Evolutionary conservation across 2,329 filamentous ascomycete species (phyloP).

Genomic region (Phaeosphaeria sp.): DNA sequence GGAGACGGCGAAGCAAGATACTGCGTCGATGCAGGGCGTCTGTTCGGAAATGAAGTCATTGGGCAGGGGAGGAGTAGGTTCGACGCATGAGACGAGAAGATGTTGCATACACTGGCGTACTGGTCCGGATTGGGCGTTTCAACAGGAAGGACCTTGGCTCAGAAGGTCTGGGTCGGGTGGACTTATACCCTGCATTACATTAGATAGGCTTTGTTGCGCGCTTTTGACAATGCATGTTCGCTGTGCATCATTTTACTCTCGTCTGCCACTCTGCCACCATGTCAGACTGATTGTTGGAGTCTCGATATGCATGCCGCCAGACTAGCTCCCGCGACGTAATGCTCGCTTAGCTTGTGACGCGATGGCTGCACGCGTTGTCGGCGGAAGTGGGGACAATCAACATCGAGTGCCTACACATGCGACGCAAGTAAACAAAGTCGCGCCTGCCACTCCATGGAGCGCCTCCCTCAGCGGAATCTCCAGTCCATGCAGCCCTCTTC

Average conservation of each 20-base stretch:
- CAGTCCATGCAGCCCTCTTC: constrained; percentile 38
- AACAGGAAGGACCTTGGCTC: not conserved
- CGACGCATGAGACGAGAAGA: constrained; percentile 26
- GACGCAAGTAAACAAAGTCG: constrained; percentile 23
- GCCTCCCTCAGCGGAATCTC: constrained; percentile 36
- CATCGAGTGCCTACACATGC: constrained; percentile 21
- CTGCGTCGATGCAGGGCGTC: constrained; percentile 86
- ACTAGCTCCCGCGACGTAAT: constrained; percentile 13
- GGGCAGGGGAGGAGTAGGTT: constrained; percentile 30
- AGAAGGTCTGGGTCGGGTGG: not conserved
- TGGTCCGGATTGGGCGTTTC: not conserved
- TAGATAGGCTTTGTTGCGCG: not conserved
- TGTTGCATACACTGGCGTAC: not conserved
- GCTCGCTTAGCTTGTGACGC: constrained; percentile 24
- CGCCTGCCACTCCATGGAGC: constrained; percentile 33
- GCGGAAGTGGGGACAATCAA: constrained; percentile 21
- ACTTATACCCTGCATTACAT: not conserved
- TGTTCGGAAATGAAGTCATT: constrained; percentile 70
- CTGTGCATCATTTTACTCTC: not conserved
- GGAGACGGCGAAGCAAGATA: constrained; percentile 75
- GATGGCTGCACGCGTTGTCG: constrained; percentile 8
- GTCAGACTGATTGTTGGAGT: too few species aligned
- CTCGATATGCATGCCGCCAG: not conserved
- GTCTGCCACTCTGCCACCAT: too few species aligned
- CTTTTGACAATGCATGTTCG: not conserved